These are phyloP conservation scores for Acmispon strigosus DNA, from an alignment of 306 rosid species.

Conservation along the genomic window DNA sequence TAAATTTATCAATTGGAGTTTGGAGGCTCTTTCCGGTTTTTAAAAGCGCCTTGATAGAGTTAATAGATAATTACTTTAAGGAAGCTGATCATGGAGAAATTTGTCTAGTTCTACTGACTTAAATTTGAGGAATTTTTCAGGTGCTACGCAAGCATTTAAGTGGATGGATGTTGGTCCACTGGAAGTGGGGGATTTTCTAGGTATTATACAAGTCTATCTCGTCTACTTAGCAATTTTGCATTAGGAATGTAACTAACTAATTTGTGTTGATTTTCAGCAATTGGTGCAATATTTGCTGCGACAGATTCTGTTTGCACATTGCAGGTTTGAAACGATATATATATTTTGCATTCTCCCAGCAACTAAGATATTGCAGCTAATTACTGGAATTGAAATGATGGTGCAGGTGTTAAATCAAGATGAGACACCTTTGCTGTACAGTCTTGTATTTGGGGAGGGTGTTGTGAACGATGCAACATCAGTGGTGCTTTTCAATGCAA, in stretches of 20 bases:
- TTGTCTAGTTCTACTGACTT: slow-evolving; percentile 1
- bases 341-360: slow-evolving; percentile 10
- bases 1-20: background rate
- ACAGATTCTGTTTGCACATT: slow-evolving; percentile 99
- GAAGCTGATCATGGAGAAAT: background rate
- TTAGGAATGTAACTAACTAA: slow-evolving; percentile 6
- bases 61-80: background rate
- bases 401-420: slow-evolving; percentile 94
- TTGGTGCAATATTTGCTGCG: slow-evolving; percentile 97
- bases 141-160: slow-evolving; percentile 55
- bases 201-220: slow-evolving; percentile 31
- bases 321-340: slow-evolving; percentile 55
- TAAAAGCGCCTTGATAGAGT: background rate
- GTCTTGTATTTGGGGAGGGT: slow-evolving; percentile 99
- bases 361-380: slow-evolving; percentile 4
- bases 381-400: slow-evolving; percentile 27
- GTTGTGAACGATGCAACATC: slow-evolving; percentile 99
- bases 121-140: slow-evolving; percentile 44
- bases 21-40: background rate
- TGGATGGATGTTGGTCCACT: slow-evolving; percentile 73
- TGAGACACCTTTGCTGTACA: slow-evolving; percentile 95
- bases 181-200: slow-evolving; percentile 72
- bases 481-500: slow-evolving; percentile 98
- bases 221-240: slow-evolving; percentile 1
- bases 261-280: slow-evolving; percentile 46